Evolutionary conservation across 2,329 filamentous ascomycete genomes (phyloP), one percentile per base, ranked within the genome.

Genomic region (Fusarium buxicola): DNA sequence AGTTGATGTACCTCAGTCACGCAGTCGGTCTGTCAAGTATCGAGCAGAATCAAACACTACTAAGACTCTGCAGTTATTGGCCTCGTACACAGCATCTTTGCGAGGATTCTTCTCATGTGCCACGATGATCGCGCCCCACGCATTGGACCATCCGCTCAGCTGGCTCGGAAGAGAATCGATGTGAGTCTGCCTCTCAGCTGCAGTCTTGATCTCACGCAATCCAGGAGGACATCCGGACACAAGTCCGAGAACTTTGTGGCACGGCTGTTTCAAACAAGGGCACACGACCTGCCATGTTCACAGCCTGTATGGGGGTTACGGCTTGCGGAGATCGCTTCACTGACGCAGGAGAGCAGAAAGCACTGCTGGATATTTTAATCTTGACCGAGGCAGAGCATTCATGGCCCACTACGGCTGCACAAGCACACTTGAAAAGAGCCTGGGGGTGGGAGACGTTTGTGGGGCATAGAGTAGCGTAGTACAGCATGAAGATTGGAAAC

Each of bases 71-170:
- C 54, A 84, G 84, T 86, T 6, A 84, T 86, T 8, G 87, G 86
- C 0, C 76, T 86, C 13, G 86, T 87, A 49, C 86, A 89, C 69
- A 82, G 86, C 63, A 82, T 86, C 53, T 77, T 89, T 3, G 84
- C 85, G 0, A 78, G 81, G 35, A 80, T 88, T 7, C 80, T 89
- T 28, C 77, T 89, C 2, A 75, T 80, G 15, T 82, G 83, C 18
- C 85, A 86, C 60, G 81, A 88, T 65, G 55, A 85, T 84, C 1
- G 81, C 75, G 8, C 75, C 83, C 3, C 84, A 84, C 0, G 77
- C 78, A 36, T 73, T 87, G 2, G 85, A 83, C 8, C 63, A 55
- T 9, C 60, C 73, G 35, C 65, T 78, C 59, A 60, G 61, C 52
- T 74, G 8, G 65, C 68, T 11, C 58, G 71, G 15, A 71, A 73